phyloP scores from a whole-genome alignment of 495 filamentous ascomycete genomes.

The Hypoxylon lenormandii region DNA sequence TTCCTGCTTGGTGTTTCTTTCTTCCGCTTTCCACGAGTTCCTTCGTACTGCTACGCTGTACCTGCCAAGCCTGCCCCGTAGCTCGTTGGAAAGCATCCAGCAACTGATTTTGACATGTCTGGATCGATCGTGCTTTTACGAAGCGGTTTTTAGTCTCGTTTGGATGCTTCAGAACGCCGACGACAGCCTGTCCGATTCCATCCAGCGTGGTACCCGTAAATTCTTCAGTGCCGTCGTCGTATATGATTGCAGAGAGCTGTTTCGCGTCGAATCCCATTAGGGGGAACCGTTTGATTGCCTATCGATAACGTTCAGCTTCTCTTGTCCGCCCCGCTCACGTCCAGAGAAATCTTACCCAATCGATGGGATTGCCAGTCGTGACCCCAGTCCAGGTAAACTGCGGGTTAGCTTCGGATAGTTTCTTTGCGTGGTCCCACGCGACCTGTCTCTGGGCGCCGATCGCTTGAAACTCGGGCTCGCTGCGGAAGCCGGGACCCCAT shows the following conservation, averaged over 20 bases:
- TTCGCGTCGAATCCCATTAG: constrained; percentile 57
- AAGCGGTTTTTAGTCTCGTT: constrained; percentile 61
- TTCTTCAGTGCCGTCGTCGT: constrained; percentile 58
- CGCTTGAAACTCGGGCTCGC: constrained; percentile 40
- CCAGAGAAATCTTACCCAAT: constrained; percentile 51
- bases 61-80: constrained; percentile 48
- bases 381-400: constrained; percentile 60
- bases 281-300: constrained; percentile 44
- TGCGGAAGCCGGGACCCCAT: constrained; percentile 53
- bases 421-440: constrained; percentile 53
- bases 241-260: constrained; percentile 55
- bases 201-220: constrained; percentile 60
- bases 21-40: constrained; percentile 48
- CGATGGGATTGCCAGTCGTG: constrained; percentile 57
- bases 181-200: constrained; percentile 59
- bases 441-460: constrained; percentile 33
- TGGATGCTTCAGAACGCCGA: constrained; percentile 55
- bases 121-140: constrained; percentile 58
- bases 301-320: constrained; percentile 4
- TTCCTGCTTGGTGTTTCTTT: constrained; percentile 32
- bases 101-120: constrained; percentile 57
- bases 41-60: constrained; percentile 47
- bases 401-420: constrained; percentile 46
- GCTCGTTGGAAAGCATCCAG: constrained; percentile 56
- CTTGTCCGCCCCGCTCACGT: neutral